Evolutionary conservation across 2,329 filamentous ascomycete genomes (phyloP).

Genomic region (Beauveria varroae): DNA sequence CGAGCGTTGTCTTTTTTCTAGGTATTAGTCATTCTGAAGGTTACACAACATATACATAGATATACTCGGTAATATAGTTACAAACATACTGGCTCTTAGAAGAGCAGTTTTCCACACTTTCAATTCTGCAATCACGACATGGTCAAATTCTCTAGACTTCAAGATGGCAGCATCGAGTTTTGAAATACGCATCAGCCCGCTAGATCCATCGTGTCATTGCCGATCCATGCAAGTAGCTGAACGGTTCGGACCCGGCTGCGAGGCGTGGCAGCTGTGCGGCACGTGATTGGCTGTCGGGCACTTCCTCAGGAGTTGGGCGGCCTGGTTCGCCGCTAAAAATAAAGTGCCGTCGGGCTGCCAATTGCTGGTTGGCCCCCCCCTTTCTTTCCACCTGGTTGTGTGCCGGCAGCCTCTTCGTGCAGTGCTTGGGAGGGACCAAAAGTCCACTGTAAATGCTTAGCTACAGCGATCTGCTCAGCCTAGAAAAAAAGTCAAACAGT

Average conservation of each 20-base stretch:
- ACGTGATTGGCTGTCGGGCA: background rate
- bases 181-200: background rate
- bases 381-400: background rate
- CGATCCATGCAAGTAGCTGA: background rate
- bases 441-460: background rate
- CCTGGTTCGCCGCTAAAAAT: background rate
- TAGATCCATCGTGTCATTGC: background rate
- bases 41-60: background rate
- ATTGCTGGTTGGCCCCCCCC: background rate
- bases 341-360: background rate
- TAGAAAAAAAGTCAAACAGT: too few relatives aligned
- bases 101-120: background rate
- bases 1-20: background rate
- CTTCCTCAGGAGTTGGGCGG: background rate
- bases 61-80: conserved; percentile 5
- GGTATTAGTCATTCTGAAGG: background rate
- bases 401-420: too few relatives aligned
- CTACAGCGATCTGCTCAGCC: background rate
- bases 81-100: background rate
- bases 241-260: background rate
- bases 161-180: background rate
- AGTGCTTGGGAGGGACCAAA: background rate
- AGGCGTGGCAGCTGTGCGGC: background rate
- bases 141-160: too few relatives aligned
- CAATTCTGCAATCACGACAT: background rate